Evolutionary conservation across 805 yeast genomes (phyloP).

Genomic region (Hagleromyces aurorensis): DNA sequence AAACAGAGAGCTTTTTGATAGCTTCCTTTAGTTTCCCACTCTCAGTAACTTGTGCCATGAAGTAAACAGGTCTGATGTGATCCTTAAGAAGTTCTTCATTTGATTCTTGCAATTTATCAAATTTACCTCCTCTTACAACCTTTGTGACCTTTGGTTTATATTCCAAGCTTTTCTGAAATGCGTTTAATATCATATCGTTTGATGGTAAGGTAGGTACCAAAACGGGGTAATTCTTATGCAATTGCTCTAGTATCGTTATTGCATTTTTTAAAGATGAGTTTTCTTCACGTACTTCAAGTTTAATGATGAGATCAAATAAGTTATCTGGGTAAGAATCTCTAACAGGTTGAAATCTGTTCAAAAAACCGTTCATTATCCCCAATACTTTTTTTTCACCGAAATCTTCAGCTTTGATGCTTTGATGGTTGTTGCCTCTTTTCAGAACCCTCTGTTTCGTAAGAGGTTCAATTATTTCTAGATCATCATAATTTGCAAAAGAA

Average conservation of each 20-base stretch:
- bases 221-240: constrained; percentile 39
- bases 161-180: constrained; percentile 44
- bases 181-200: constrained; percentile 34
- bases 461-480: constrained; percentile 36
- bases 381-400: constrained; percentile 44
- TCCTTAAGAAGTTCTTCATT: too few species aligned
- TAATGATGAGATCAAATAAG: constrained; percentile 56
- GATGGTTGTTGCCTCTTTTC: constrained; percentile 81
- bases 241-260: constrained; percentile 31
- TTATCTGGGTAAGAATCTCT: constrained; percentile 49
- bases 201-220: constrained; percentile 37
- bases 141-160: constrained; percentile 48
- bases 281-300: constrained; percentile 38
- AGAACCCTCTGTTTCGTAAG: constrained; percentile 54
- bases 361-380: constrained; percentile 67
- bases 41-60: constrained; percentile 35
- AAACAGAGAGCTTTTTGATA: constrained; percentile 9
- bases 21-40: constrained; percentile 5
- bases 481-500: constrained; percentile 47
- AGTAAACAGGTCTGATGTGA: constrained; percentile 37
- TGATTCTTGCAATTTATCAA: constrained; percentile 5
- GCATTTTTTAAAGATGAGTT: constrained; percentile 47
- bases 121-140: constrained; percentile 16
- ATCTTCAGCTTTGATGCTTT: constrained; percentile 52
- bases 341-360: constrained; percentile 59